Conservation (phyloP, 371 early-diverging fungal species). For the Rhizopus arrhizus region DNA sequence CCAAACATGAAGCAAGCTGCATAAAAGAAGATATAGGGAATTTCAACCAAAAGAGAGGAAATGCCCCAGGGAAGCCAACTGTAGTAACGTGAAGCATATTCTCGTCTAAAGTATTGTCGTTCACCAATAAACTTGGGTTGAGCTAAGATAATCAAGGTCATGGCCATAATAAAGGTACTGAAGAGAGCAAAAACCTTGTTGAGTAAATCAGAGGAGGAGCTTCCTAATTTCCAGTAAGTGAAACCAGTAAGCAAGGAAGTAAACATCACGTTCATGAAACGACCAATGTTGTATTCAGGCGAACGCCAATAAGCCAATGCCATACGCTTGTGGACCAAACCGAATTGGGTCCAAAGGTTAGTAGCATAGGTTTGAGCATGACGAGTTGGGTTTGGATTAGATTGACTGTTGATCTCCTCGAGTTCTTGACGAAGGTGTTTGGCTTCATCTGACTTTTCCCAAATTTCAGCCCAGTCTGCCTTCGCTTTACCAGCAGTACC, state of each 20-base stretch:
- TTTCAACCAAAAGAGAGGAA: slow-evolving; percentile 59
- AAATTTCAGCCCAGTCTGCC: slow-evolving; percentile 64
- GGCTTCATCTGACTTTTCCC: slow-evolving; percentile 56
- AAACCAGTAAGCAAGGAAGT: slow-evolving; percentile 72
- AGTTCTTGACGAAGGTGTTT: slow-evolving; percentile 40
- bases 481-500: slow-evolving; percentile 60
- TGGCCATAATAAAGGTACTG: slow-evolving; percentile 65
- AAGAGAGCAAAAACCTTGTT: slow-evolving; percentile 77
- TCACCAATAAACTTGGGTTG: slow-evolving; percentile 76
- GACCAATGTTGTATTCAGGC: slow-evolving; percentile 70
- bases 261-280: slow-evolving; percentile 53
- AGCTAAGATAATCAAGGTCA: slow-evolving; percentile 69
- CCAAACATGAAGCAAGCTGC: slow-evolving; percentile 62
- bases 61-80: slow-evolving; percentile 66
- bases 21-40: slow-evolving; percentile 61
- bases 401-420: slow-evolving; percentile 30
- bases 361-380: slow-evolving; percentile 32
- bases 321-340: slow-evolving; percentile 67
- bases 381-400: slow-evolving; percentile 24
- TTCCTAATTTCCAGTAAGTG: slow-evolving; percentile 68
- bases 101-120: slow-evolving; percentile 71
- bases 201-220: slow-evolving; percentile 64
- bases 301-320: slow-evolving; percentile 66
- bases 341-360: slow-evolving; percentile 47
- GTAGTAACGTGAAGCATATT: slow-evolving; percentile 73